Evolutionary conservation across 192 early-diverging fungal genomes (phyloP), one percentile per base, ranked within the genome.

Genomic region (Podila epicladia): DNA sequence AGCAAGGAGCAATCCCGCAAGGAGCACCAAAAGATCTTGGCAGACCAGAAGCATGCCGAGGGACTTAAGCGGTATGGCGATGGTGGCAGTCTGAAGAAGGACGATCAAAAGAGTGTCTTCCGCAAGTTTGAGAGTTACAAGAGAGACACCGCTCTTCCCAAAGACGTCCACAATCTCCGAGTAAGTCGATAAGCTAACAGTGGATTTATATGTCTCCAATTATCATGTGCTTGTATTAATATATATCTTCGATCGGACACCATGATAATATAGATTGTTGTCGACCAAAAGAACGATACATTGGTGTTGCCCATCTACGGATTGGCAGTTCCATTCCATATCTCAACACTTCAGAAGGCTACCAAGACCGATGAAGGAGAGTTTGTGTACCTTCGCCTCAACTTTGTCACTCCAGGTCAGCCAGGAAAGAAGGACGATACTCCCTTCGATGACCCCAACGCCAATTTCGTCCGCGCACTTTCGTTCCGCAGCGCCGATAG

Each of bases 301-400:
- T 87, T 99, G 55, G 91, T 99, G 49, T 83, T 98, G 58, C 98
- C 98, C 9, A 93, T 99, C 49, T 97, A 97, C 75, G 97, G 97
- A 24, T 90, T 95, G 80, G 92, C 97, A 3, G 98, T 99, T 17
- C 98, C 98, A 33, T 98, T 99, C 88, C 98, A 99, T 82, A 94
- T 99, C 65, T 95, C 96, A 15, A 96, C 97, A 3, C 76, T 99
- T 45, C 98, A 99, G 74, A 98, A 95, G 78, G 91, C 94, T 9
- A 92, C 89, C 83, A 98, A 98, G 84, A 92, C 87, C 59, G 98
- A 98, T 63, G 98, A 99, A 86, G 94, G 94, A 60, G 95, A 97
- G 50, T 94, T 89, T 68, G 91, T 94, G 22, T 92, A 95, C 72
- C 83, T 99, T 24, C 94, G 98, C 55, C 90, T 99, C 71, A 99